Conservation (phyloP, 108 stramenopile species). For the Discostella stelligeroides region DNA sequence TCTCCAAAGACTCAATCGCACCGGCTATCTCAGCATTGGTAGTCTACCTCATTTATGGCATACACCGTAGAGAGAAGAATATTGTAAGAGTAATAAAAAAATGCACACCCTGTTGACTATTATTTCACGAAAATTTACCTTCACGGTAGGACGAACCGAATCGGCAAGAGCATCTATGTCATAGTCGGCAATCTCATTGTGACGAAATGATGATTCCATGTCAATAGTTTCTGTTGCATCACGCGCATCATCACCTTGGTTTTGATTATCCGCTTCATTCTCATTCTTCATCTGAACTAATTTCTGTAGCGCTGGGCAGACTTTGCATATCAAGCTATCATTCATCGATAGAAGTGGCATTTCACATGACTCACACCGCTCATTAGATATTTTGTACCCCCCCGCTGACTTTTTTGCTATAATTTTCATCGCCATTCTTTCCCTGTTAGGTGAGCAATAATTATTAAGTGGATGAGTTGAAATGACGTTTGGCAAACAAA, state of each 20-base stretch:
- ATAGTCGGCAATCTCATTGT: too few species aligned
- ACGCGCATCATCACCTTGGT: slow-evolving; percentile 9
- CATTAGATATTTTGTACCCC: slow-evolving; percentile 27
- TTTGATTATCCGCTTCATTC: background rate
- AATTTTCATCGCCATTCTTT: slow-evolving; percentile 45
- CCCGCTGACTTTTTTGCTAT: slow-evolving; percentile 31
- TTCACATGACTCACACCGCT: slow-evolving; percentile 27
- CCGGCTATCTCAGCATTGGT: too few species aligned
- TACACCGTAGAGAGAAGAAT: too few species aligned
- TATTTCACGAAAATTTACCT: too few species aligned
- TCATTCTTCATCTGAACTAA: slow-evolving; percentile 37
- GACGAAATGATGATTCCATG: too few species aligned
- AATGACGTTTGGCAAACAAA: background rate
- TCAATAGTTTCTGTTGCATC: slow-evolving; percentile 15
- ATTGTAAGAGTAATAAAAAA: too few species aligned
- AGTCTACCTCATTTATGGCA: too few species aligned
- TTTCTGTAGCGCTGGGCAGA: slow-evolving; percentile 41
- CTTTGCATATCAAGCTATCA: slow-evolving; percentile 35
- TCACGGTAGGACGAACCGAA: too few species aligned
- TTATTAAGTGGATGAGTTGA: background rate
- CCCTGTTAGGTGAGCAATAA: too few species aligned
- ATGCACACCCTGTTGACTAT: too few species aligned
- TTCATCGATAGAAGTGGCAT: slow-evolving; percentile 44
- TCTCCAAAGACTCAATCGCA: too few species aligned
- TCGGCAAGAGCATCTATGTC: too few species aligned